Conservation (phyloP, 805 yeast genomes). For the Sungouiozyma ichnusensis region DNA sequence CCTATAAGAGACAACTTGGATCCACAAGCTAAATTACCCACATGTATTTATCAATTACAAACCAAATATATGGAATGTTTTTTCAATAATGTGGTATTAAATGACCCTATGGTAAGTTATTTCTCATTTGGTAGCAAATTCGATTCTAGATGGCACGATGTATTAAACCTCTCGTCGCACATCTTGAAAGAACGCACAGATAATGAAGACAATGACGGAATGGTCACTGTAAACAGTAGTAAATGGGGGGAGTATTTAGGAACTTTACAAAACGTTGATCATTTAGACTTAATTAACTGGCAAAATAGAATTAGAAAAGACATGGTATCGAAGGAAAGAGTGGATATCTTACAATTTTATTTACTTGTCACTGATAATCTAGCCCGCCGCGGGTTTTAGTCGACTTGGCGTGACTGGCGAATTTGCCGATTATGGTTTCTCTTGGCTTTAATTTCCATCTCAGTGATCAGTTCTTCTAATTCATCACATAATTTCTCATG, state of each 20-base stretch:
- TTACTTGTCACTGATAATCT: slow-evolving; percentile 55
- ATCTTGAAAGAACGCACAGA: slow-evolving; percentile 37
- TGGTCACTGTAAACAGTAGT: slow-evolving; percentile 69
- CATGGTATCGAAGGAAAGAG: slow-evolving; percentile 28
- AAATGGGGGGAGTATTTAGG: slow-evolving; percentile 83
- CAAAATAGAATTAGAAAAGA: slow-evolving; percentile 40
- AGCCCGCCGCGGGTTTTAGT: slow-evolving; percentile 45
- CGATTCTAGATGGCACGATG: slow-evolving; percentile 48
- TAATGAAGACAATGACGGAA: slow-evolving; percentile 67
- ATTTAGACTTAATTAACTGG: slow-evolving; percentile 81
- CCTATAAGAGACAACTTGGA: slow-evolving; percentile 8
- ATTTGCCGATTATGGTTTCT: slow-evolving; percentile 13
- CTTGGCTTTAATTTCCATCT: slow-evolving; percentile 37
- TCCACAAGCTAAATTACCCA: slow-evolving; percentile 21
- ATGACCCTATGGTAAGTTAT: slow-evolving; percentile 57
- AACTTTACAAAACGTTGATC: slow-evolving; percentile 69
- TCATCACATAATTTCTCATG: slow-evolving; percentile 42
- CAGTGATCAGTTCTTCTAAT: slow-evolving; percentile 51
- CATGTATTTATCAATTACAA: slow-evolving; percentile 55
- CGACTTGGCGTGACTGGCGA: slow-evolving; percentile 1
- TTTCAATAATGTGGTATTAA: slow-evolving; percentile 43
- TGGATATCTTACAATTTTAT: slow-evolving; percentile 62
- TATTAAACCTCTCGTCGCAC: slow-evolving; percentile 56
- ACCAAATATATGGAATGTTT: slow-evolving; percentile 42
- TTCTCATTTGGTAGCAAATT: slow-evolving; percentile 78